phyloP scores from a whole-genome alignment of 176 grass and related monocot genomes.

The Eleusine indica region DNA sequence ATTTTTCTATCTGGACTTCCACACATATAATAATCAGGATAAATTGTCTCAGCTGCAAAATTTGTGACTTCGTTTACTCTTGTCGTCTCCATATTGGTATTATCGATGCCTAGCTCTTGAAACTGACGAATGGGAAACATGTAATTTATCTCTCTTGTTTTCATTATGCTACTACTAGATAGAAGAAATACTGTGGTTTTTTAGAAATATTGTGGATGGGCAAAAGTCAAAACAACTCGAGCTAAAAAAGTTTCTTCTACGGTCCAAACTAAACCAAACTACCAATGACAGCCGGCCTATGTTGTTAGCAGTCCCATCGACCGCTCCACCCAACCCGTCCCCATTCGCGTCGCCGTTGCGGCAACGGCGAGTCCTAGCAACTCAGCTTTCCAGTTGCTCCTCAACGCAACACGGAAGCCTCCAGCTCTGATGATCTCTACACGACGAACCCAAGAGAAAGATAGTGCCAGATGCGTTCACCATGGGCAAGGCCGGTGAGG shows the following conservation, averaged over 20 bases:
- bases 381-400: conserved; percentile 36
- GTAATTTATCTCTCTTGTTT: not conserved
- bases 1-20: too few relatives aligned
- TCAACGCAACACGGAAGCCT: conserved; percentile 46
- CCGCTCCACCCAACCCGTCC: conserved; percentile 4
- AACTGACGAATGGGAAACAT: not conserved
- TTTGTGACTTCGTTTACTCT: not conserved
- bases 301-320: conserved; percentile 25
- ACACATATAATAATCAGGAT: not conserved
- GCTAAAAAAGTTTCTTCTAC: not conserved
- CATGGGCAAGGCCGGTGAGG: conserved; percentile 54
- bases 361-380: conserved; percentile 34
- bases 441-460: not conserved
- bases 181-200: not conserved
- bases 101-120: not conserved
- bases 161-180: not conserved
- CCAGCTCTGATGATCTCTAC: not conserved
- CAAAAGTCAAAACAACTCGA: conserved; percentile 35
- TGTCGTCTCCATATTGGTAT: conserved; percentile 6
- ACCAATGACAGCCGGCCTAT: conserved; percentile 38
- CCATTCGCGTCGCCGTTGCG: conserved; percentile 35
- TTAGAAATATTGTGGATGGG: not conserved
- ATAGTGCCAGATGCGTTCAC: conserved; percentile 46
- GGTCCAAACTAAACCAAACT: conserved; percentile 38
- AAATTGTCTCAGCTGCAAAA: not conserved